These are phyloP conservation scores for Amanita pseudoporphyria DNA, from an alignment of 768 basidiomycete species.

Conservation along the genomic window DNA sequence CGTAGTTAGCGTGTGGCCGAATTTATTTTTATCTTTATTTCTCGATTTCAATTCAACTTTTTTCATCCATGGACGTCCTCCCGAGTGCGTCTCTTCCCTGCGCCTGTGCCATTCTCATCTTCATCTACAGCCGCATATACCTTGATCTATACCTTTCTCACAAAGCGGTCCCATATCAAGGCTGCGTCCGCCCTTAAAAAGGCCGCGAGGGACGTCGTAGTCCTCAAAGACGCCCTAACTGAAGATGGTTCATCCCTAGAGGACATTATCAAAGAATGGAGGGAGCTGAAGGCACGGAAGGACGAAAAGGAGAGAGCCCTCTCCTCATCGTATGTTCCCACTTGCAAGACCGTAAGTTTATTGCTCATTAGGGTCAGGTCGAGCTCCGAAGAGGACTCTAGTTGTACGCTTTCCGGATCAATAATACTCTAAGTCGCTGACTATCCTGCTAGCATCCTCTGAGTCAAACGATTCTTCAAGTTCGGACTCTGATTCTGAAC, in stretches of 20 bases:
- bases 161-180: constrained; percentile 53
- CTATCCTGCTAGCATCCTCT: constrained; percentile 12
- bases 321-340: constrained; percentile 2
- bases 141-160: constrained; percentile 67
- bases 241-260: constrained; percentile 47
- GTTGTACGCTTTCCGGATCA: neutral
- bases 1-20: constrained; percentile 29
- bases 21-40: constrained; percentile 11
- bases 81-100: constrained; percentile 23
- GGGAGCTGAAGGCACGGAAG: constrained; percentile 20
- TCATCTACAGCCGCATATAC: constrained; percentile 55
- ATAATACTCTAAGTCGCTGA: neutral
- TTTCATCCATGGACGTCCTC: constrained; percentile 31
- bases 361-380: neutral
- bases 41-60: neutral
- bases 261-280: constrained; percentile 62
- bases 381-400: neutral
- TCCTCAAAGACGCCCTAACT: constrained; percentile 42
- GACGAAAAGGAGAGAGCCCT: constrained; percentile 5
- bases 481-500: constrained; percentile 21
- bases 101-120: neutral
- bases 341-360: neutral
- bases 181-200: constrained; percentile 69
- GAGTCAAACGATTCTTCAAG: constrained; percentile 24
- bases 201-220: constrained; percentile 48